Evolutionary conservation across 805 yeast genomes (phyloP), one percentile per base, ranked within the genome.

Genomic region (Wickerhamomyces ciferrii): DNA sequence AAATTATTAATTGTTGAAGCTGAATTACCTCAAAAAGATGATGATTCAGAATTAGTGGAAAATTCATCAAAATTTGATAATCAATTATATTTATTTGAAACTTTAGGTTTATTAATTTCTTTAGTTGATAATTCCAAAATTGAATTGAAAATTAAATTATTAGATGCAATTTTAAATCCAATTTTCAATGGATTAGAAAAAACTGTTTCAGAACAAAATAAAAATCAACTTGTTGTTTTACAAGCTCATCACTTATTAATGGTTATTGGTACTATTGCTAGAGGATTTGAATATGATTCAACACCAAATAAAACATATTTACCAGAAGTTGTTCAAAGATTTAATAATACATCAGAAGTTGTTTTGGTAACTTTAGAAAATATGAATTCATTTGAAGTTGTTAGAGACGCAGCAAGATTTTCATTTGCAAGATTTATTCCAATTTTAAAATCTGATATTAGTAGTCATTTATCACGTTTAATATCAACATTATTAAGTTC

Each of bases 351-450:
- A 7, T 83, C 96, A 0, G 89, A 88, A 60, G 96, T 87, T 39
- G 87, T 88, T 13, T 63, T 87, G 24, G 90, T 90, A 19, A 87
- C 96, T 1, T 72, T 94, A 52, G 96, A 92, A 50, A 81, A 76
- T 48, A 79, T 90, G 52, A 74, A 81, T 46, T 75, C 78, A 37
- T 74, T 72, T 51, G 89, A 84, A 60, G 71, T 73, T 29, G 79
- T 92, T 41, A 78, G 98, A 60, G 96, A 89, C 54, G 84, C 97
- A 5, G 74, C 92, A 5, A 77, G 97, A 56, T 89, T 87, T 62
- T 80, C 96, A 27, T 83, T 91, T 66, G 88, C 96, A 11, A 77
- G 98, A 51, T 75, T 94, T 54, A 84, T 90, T 45, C 88, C 95
- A 20, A 70, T 92, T 38, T 69, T 94, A 56, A 79, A 79, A 45